These are phyloP conservation scores for Colletotrichum nymphaeae DNA, from an alignment of 2,329 filamentous ascomycete species.

Conservation along the genomic window DNA sequence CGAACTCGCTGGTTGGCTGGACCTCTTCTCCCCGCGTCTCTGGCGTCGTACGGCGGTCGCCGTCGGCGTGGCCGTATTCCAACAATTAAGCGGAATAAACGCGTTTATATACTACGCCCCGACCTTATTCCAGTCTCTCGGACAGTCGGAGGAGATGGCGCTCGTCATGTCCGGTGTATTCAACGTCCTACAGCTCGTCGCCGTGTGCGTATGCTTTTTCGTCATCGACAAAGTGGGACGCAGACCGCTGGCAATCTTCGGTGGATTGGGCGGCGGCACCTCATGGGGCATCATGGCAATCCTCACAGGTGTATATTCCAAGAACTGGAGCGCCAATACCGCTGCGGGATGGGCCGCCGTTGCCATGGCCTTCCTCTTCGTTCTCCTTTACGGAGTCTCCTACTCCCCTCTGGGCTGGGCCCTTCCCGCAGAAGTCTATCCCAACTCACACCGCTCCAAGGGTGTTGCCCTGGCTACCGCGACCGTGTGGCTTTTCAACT, in stretches of 20 bases:
- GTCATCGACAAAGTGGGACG: constrained; percentile 58
- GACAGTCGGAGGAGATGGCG: constrained; percentile 42
- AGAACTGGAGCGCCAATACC: too few relatives aligned
- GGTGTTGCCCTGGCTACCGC: constrained; percentile 43
- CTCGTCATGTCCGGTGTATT: constrained; percentile 48
- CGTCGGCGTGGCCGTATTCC: constrained; percentile 43
- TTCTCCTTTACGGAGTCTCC: not conserved
- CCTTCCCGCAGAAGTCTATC: not conserved
- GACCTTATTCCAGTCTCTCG: constrained; percentile 42
- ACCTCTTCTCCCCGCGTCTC: constrained; percentile 58
- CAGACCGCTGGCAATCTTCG: constrained; percentile 42
- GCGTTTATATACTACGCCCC: constrained; percentile 43
- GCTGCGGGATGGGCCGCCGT: constrained; percentile 3
- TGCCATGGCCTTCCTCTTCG: constrained; percentile 7
- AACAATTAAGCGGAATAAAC: constrained; percentile 39
- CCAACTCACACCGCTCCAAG: constrained; percentile 31
- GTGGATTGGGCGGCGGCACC: constrained; percentile 41
- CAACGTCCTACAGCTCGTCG: constrained; percentile 49
- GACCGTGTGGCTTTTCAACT: constrained; percentile 68
- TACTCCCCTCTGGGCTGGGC: constrained; percentile 2
- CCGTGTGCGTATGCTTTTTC: constrained; percentile 42
- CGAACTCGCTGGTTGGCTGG: constrained; percentile 57
- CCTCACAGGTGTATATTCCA: not conserved
- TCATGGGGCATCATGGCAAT: constrained; percentile 28
- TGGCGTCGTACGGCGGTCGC: constrained; percentile 55